A percentile compares a stretch with the other conserved stretches of the same genome.
Evolutionary conservation across 208 protist genomes (phyloP).

Genomic region (Leishmania mexicana): DNA sequence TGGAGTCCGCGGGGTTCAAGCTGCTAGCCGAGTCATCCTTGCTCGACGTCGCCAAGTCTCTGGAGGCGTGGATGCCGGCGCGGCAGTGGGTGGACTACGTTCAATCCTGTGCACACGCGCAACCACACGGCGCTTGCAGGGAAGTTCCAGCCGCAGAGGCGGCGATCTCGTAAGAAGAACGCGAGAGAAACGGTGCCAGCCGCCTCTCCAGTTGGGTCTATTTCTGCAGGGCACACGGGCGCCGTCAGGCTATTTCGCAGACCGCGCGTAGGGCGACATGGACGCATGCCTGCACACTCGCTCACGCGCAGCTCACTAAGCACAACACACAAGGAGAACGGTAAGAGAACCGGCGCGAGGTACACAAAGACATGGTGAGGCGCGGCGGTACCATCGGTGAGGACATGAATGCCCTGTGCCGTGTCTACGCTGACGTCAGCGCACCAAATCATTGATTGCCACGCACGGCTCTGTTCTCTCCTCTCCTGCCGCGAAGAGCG

Average conservation of each 20-base stretch:
- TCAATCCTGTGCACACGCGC: background rate
- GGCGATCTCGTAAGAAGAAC: background rate
- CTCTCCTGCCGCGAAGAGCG: background rate
- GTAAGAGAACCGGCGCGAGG: background rate
- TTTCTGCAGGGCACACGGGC: background rate
- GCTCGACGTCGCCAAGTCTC: slow-evolving; percentile 18
- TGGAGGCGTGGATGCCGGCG: slow-evolving; percentile 43
- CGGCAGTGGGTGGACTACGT: slow-evolving; percentile 26
- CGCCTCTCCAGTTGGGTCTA: background rate
- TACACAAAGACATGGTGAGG: background rate
- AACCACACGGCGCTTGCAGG: background rate
- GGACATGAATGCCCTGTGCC: background rate
- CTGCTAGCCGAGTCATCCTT: slow-evolving; percentile 28
- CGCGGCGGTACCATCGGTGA: background rate
- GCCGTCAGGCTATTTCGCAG: background rate
- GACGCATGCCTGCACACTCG: background rate
- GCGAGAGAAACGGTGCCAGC: background rate
- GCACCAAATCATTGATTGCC: background rate
- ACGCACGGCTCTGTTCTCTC: background rate
- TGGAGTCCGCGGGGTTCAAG: slow-evolving; percentile 49
- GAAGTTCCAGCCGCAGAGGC: background rate
- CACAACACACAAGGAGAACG: background rate
- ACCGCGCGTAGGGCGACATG: background rate
- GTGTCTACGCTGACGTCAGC: background rate
- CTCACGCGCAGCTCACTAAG: background rate